These are phyloP conservation scores for Niebla homalea DNA, from an alignment of 495 filamentous ascomycete genomes.

Conservation along the genomic window DNA sequence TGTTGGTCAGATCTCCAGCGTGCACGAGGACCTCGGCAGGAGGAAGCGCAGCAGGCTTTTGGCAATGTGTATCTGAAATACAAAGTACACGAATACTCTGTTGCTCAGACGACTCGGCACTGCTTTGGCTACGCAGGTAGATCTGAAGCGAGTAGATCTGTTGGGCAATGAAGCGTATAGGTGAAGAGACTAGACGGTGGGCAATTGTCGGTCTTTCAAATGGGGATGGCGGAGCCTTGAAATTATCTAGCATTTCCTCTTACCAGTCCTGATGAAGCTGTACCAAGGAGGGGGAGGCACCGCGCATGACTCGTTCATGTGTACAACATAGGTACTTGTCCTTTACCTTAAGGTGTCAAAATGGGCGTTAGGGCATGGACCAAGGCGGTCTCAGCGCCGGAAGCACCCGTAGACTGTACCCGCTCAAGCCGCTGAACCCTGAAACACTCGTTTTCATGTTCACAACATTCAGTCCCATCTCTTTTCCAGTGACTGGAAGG, in stretches of 20 bases:
- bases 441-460: background rate
- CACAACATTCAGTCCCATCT: background rate
- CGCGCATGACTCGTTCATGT: too few relatives aligned
- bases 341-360: too few relatives aligned
- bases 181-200: slow-evolving; percentile 36
- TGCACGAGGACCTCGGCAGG: slow-evolving; percentile 80
- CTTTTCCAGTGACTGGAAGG: background rate
- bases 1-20: slow-evolving; percentile 70
- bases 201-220: slow-evolving; percentile 34
- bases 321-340: too few relatives aligned
- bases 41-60: slow-evolving; percentile 49
- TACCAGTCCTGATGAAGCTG: too few relatives aligned
- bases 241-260: background rate
- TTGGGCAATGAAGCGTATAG: slow-evolving; percentile 34
- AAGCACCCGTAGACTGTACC: too few relatives aligned
- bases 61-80: slow-evolving; percentile 78
- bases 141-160: slow-evolving; percentile 49
- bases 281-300: too few relatives aligned
- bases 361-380: too few relatives aligned
- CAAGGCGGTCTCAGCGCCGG: too few relatives aligned
- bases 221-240: slow-evolving; percentile 22
- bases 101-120: slow-evolving; percentile 30
- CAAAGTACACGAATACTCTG: slow-evolving; percentile 47
- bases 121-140: slow-evolving; percentile 47
- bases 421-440: too few relatives aligned